These are phyloP conservation scores for Calamus simplicifolius DNA, from an alignment of 176 grass and related monocot species.

Conservation along the genomic window DNA sequence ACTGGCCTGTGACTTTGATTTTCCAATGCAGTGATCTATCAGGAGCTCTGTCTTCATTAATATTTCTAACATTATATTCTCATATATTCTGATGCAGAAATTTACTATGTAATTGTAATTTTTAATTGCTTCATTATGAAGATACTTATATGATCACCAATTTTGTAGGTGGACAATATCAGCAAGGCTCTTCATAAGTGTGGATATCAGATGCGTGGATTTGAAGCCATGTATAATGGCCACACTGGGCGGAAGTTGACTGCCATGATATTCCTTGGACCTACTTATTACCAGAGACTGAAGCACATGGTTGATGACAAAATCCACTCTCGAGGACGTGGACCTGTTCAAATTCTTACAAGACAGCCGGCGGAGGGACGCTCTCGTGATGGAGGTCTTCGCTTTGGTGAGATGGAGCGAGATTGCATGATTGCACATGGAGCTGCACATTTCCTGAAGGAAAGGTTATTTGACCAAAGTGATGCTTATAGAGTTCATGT, in stretches of 20 bases:
- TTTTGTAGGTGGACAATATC: constrained; percentile 75
- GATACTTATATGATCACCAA: too few species aligned
- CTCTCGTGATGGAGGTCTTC: constrained; percentile 85
- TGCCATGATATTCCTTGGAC: constrained; percentile 93
- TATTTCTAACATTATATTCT: too few species aligned
- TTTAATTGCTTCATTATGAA: too few species aligned
- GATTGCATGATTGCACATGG: constrained; percentile 99
- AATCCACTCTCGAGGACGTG: constrained; percentile 90
- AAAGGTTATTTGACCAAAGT: constrained; percentile 93
- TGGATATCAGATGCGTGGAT: constrained; percentile 97
- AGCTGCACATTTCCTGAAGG: constrained; percentile 91
- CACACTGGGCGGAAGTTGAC: constrained; percentile 78
- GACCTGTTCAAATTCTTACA: constrained; percentile 93
- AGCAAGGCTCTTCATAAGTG: constrained; percentile 90
- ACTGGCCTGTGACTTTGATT: too few species aligned
- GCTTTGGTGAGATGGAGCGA: constrained; percentile 97
- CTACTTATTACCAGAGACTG: constrained; percentile 92
- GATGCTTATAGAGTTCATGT: constrained; percentile 98
- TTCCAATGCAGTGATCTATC: too few species aligned
- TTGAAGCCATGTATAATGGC: constrained; percentile 97
- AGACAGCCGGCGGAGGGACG: constrained; percentile 88
- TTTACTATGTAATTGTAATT: too few species aligned
- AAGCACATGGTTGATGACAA: constrained; percentile 99
- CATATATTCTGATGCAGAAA: too few species aligned
- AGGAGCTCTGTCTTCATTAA: too few species aligned